Conservation (phyloP, 176 grass and related monocot genomes). For the Triticum timopheevii region DNA sequence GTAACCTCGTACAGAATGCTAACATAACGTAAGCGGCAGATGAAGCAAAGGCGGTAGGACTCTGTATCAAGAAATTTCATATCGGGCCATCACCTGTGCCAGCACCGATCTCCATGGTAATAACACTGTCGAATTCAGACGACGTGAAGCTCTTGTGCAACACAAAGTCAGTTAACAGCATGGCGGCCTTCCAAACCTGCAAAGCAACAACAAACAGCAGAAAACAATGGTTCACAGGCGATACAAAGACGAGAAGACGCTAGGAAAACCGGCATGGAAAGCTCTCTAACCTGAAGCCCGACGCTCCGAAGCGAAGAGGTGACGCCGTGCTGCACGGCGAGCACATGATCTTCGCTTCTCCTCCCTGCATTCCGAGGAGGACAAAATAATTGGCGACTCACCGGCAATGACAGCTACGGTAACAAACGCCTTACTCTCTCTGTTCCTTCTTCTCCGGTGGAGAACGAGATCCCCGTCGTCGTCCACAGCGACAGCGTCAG, state of each 20-base stretch:
- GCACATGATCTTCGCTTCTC: slow-evolving; percentile 30
- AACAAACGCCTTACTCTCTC: background rate
- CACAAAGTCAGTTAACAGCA: slow-evolving; percentile 67
- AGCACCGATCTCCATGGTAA: slow-evolving; percentile 76
- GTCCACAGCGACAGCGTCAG: slow-evolving; percentile 45
- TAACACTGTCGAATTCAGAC: slow-evolving; percentile 56
- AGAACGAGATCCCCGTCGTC: slow-evolving; percentile 81
- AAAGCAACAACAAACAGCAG: background rate
- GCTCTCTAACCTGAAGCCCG: slow-evolving; percentile 61
- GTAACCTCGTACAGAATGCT: background rate
- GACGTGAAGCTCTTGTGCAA: slow-evolving; percentile 68
- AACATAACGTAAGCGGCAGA: background rate
- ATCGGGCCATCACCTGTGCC: slow-evolving; percentile 59
- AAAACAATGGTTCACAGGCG: background rate
- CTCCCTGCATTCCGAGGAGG: slow-evolving; percentile 34
- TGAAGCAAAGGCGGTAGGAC: background rate
- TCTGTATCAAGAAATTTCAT: slow-evolving; percentile 15
- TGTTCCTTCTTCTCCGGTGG: slow-evolving; percentile 40
- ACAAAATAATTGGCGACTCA: background rate
- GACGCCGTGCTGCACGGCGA: slow-evolving; percentile 66
- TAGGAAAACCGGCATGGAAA: background rate
- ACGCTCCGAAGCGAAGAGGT: slow-evolving; percentile 70
- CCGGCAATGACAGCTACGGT: background rate
- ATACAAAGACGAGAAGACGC: too few species aligned
- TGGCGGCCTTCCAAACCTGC: slow-evolving; percentile 83